Base-by-base conservation (phyloP, 306 rosid genomes). In the Glycine latifolia region DNA sequence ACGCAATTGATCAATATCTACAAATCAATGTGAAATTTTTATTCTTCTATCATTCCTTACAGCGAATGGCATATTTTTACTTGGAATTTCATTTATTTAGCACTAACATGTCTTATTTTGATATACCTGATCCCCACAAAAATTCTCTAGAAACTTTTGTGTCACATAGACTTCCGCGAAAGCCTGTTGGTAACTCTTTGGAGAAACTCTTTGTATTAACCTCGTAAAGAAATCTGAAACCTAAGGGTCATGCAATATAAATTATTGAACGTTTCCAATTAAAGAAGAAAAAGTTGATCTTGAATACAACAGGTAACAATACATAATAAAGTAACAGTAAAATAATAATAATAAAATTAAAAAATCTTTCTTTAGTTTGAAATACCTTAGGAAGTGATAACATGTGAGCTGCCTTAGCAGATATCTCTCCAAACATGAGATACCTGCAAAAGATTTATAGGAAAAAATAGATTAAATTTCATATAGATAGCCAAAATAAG, bases 151-250 rank as follows among this genome's bases (percentile, higher is more conserved):
- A 89, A 95, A 95, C 76, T 95, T 95, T 55, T 33, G 88, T 67
- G 99, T 93, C 65, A 95, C 99, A 53, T 84, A 86, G 60, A 95
- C 99, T 89, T 95, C 99, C 15, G 33, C 97, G 47, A 6, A 70
- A 85, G 99, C 99, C 88, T 95, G 99, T 33, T 90, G 91, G 86
- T 95, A 95, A 89, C 99, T 95, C 89, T 95, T 95, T 43, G 99
- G 99, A 86, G 94, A 88, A 86, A 95, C 99, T 85, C 99, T 90
- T 76, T 95, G 98, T 81, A 95, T 90, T 81, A 95, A 81, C 89
- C 93, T 95, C 15, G 97, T 83, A 82, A 95, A 95, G 90, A 91
- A 95, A 87, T 95, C 90, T 11, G 93, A 77, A 84, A 95, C 97
- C 99, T 95, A 88, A 77, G 67, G 74, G 33, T 20, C 83, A 60